Evolutionary conservation across 2,329 filamentous ascomycete species (phyloP).

Genomic region (Grosmannia penicillata): DNA sequence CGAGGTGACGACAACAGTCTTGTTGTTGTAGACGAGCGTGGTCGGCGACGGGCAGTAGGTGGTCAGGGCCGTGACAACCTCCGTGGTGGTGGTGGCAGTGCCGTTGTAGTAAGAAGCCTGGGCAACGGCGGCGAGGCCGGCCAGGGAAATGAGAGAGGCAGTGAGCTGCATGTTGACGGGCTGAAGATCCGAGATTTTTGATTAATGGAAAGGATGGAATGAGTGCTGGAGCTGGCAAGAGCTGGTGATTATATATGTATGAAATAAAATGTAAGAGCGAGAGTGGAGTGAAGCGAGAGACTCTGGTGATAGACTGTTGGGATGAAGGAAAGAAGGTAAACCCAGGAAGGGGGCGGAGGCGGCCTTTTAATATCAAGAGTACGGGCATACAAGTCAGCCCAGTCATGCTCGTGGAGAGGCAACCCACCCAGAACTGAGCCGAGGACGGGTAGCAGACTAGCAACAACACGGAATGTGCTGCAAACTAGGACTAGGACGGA

Average conservation of each 20-base stretch:
- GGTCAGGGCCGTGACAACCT: constrained; percentile 44
- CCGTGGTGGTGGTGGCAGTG: constrained; percentile 5
- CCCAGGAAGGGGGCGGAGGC: not conserved
- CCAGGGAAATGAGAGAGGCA: constrained; percentile 6
- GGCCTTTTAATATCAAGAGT: constrained; percentile 1
- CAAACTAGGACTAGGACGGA: too few species aligned
- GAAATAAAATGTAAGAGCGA: constrained; percentile 4
- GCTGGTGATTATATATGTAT: too few species aligned
- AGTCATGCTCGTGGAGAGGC: too few species aligned
- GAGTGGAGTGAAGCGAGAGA: constrained; percentile 5
- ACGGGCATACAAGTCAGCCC: too few species aligned
- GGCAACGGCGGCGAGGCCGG: constrained; percentile 6
- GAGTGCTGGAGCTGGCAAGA: not conserved
- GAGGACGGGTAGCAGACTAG: too few species aligned
- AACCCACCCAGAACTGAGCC: too few species aligned
- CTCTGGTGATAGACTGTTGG: not conserved
- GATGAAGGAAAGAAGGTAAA: not conserved
- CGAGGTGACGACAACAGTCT: constrained; percentile 39
- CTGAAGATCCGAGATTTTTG: not conserved
- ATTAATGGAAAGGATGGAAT: not conserved
- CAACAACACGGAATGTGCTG: too few species aligned
- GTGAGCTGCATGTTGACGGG: constrained; percentile 8
- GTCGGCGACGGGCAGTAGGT: constrained; percentile 63
- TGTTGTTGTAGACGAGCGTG: constrained; percentile 48
- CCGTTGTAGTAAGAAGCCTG: not conserved